Evolutionary conservation across 148 eudicot genomes (phyloP).

Genomic region (Nyssa sinensis): DNA sequence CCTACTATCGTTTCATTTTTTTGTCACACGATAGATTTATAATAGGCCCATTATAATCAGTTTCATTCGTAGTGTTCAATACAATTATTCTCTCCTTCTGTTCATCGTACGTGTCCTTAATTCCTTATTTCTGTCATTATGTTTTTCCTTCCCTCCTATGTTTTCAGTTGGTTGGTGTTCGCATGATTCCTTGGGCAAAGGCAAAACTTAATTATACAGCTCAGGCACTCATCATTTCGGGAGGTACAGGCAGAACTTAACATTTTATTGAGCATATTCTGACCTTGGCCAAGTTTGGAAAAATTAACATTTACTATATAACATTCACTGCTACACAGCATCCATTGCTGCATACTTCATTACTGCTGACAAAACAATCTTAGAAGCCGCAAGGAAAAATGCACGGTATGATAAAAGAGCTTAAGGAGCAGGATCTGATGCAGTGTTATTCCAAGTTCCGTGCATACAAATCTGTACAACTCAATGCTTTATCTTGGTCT

Average conservation of each 20-base stretch:
- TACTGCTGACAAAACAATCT: conserved; percentile 84
- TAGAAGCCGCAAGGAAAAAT: conserved; percentile 74
- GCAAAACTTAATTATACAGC: conserved; percentile 82
- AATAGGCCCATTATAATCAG: too few species aligned
- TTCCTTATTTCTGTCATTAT: background rate
- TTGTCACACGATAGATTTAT: too few species aligned
- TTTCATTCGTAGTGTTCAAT: background rate
- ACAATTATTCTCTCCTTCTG: background rate
- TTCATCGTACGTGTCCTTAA: background rate
- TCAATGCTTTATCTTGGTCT: too few species aligned
- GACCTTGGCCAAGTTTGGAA: background rate
- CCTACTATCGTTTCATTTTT: too few species aligned
- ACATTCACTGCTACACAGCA: conserved; percentile 43
- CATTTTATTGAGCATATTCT: too few species aligned
- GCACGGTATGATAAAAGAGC: conserved; percentile 40
- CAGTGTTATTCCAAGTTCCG: background rate
- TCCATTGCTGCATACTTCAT: conserved; percentile 84
- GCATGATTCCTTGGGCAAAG: conserved; percentile 87
- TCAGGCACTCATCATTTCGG: conserved; percentile 90
- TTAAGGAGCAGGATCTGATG: conserved; percentile 11
- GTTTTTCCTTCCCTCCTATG: background rate
- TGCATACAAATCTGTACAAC: background rate
- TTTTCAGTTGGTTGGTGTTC: conserved; percentile 57
- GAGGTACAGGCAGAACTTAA: conserved; percentile 39
- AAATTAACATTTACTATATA: background rate